Evolutionary conservation across 2,329 filamentous ascomycete genomes (phyloP), one percentile per base, ranked within the genome.

Genomic region (Verticillium dahliae): DNA sequence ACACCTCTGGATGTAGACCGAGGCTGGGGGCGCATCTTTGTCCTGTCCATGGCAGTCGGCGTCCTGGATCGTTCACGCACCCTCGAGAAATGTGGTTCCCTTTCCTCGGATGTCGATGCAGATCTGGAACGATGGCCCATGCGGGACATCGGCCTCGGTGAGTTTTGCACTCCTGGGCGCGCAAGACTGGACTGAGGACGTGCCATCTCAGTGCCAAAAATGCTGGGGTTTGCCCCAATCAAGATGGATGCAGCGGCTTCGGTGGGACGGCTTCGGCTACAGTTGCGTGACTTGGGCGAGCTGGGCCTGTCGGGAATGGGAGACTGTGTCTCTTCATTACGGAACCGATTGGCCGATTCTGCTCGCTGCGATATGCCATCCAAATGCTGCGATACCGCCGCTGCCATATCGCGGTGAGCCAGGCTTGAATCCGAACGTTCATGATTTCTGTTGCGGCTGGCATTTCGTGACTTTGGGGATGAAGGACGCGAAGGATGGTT

Each of bases 381-480:
- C 0, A 73, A 61, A 13, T 70, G 67, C n/a, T 69, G 56, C 6
- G 67, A 63, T 14, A 69, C 66, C 0, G 63, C 61, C 1, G 56
- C 31, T 4, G 57, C 55, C 0, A 61, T n/a, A 6, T 62, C 62
- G 1, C 50, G 55, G 9, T 63, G 60, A 5, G 56, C 59, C 1
- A 67, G 22, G 1, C 65, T 31, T 0, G 72, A 73, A 15, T 67
- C 62, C 1, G 68, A 67, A 35, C 66, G 65, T n/a, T 69, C 67
- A 15, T 60, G 64, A 3, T 54, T 60, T 31, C 70, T 57, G 2
- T 66, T 66, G 4, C 70, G 67, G 31, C 75, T 78, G 3, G 72
- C 69, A 39, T 76, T 74, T 5, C 74, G 72, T 1, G 75, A 74
- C 54, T 75, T 76, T 0, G 75, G 70, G 0, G 74, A 75, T 0